These are phyloP conservation scores for Marsdenia floribunda DNA, from an alignment of 257 asterid species.

Conservation along the genomic window DNA sequence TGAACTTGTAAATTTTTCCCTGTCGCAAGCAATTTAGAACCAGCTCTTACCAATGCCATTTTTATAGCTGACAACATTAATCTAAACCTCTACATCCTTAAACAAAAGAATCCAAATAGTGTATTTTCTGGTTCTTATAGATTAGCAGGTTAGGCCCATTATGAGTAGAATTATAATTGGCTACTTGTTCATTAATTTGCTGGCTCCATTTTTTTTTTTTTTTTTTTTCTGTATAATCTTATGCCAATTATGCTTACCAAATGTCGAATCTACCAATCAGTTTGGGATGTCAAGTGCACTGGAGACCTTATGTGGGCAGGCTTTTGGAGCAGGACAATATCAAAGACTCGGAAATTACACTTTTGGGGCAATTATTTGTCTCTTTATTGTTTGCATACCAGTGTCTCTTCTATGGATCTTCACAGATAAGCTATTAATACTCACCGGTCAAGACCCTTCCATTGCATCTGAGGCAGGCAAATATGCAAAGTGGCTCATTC, in stretches of 20 bases:
- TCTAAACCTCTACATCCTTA: not conserved
- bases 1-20: too few relatives aligned
- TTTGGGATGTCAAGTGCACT: constrained; percentile 77
- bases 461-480: constrained; percentile 65
- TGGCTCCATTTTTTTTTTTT: not conserved
- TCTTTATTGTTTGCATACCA: constrained; percentile 53
- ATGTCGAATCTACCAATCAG: constrained; percentile 27
- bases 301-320: constrained; percentile 90
- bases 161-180: not conserved
- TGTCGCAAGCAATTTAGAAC: too few relatives aligned
- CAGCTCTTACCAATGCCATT: not conserved
- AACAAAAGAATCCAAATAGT: not conserved
- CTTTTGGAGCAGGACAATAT: constrained; percentile 72
- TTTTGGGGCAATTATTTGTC: constrained; percentile 48
- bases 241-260: not conserved
- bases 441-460: constrained; percentile 60
- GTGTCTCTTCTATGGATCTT: constrained; percentile 48
- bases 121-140: not conserved
- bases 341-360: constrained; percentile 50
- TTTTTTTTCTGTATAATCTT: not conserved
- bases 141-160: not conserved
- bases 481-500: constrained; percentile 59
- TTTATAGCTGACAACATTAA: not conserved
- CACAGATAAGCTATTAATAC: constrained; percentile 46
- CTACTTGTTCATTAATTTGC: not conserved